Conservation (phyloP, 768 basidiomycete genomes). For the Trametes villosa region DNA sequence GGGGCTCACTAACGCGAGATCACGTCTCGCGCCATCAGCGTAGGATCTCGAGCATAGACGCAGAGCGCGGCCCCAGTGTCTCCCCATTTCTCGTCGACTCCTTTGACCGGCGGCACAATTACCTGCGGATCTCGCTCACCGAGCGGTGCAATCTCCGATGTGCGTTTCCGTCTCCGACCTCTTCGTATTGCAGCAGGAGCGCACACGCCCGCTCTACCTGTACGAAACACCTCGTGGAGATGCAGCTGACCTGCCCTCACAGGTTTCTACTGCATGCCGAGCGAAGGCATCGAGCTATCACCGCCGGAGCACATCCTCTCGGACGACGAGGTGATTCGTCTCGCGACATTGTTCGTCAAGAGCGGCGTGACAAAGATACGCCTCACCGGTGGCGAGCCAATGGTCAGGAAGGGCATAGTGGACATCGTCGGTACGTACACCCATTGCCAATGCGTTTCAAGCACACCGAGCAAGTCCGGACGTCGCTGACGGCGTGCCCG, state of each 20-base stretch:
- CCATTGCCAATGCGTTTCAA: background rate
- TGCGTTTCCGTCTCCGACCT: slow-evolving; percentile 33
- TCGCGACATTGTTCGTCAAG: slow-evolving; percentile 77
- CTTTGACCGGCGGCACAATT: slow-evolving; percentile 74
- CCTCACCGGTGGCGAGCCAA: slow-evolving; percentile 89
- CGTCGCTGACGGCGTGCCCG: background rate
- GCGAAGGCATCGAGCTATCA: slow-evolving; percentile 75
- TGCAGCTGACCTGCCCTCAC: slow-evolving; percentile 13
- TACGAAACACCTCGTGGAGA: slow-evolving; percentile 11
- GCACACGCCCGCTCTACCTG: slow-evolving; percentile 5
- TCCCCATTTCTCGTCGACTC: slow-evolving; percentile 66
- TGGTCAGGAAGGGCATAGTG: slow-evolving; percentile 73
- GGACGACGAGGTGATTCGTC: slow-evolving; percentile 73
- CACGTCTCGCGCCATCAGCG: slow-evolving; percentile 41
- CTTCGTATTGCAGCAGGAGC: background rate
- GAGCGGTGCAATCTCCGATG: slow-evolving; percentile 90
- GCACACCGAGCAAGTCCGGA: background rate
- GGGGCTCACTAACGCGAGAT: background rate
- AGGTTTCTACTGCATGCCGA: slow-evolving; percentile 95
- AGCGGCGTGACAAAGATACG: slow-evolving; percentile 88
- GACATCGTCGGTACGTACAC: slow-evolving; percentile 63
- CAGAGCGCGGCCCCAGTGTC: slow-evolving; percentile 41
- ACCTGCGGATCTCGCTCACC: slow-evolving; percentile 86
- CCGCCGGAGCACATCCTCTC: slow-evolving; percentile 71
- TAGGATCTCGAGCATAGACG: slow-evolving; percentile 60